A percentile compares a stretch with the other conserved stretches of the same genome.
These are phyloP conservation scores for Trypanosoma mega DNA, from an alignment of 208 protist species.

Conservation along the genomic window DNA sequence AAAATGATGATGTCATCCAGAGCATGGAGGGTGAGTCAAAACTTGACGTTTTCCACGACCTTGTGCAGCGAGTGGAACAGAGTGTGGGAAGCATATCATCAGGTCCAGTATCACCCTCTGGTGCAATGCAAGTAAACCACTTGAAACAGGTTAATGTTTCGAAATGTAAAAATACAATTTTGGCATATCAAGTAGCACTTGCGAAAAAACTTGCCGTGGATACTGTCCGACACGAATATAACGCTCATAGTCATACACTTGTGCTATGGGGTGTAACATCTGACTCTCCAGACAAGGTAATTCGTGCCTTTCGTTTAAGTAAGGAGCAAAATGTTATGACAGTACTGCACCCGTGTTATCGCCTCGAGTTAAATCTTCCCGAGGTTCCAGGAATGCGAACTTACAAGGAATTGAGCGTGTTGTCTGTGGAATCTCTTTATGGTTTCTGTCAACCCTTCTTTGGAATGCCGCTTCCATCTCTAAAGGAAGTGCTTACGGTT, in stretches of 20 bases:
- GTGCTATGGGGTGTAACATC: slow-evolving; percentile 11
- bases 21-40: background rate
- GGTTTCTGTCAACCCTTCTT: slow-evolving; percentile 15
- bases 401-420: background rate
- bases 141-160: background rate
- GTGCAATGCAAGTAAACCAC: background rate
- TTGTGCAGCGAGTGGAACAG: background rate
- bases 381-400: background rate
- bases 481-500: slow-evolving; percentile 2
- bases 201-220: slow-evolving; percentile 6
- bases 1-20: background rate
- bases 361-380: slow-evolving; percentile 9
- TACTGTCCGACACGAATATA: slow-evolving; percentile 21
- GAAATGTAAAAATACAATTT: slow-evolving; percentile 16
- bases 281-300: background rate
- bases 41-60: background rate
- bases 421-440: slow-evolving; percentile 14
- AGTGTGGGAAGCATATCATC: background rate
- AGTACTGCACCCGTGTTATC: slow-evolving; percentile 25
- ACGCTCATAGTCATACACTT: slow-evolving; percentile 3
- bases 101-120: background rate
- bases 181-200: slow-evolving; percentile 18
- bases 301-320: slow-evolving; percentile 20
- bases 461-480: slow-evolving; percentile 14
- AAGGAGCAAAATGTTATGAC: background rate